Evolutionary conservation across 768 basidiomycete genomes (phyloP).

Genomic region (Naematelia aurantialba): DNA sequence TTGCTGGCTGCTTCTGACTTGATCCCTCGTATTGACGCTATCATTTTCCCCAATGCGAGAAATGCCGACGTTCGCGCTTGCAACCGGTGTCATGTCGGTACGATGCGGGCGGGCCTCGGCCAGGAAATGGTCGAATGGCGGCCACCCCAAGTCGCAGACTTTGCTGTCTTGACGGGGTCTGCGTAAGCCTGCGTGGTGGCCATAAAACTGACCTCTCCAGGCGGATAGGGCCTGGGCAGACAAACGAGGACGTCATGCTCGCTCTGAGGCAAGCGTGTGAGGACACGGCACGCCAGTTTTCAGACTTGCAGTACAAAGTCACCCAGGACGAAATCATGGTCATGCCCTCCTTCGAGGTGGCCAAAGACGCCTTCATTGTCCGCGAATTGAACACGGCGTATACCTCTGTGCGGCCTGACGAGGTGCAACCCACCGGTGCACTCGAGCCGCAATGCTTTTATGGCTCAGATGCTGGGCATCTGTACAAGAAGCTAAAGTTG

Average conservation of each 20-base stretch:
- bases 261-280: conserved; percentile 10
- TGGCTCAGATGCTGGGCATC: conserved; percentile 9
- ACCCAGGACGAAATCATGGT: conserved; percentile 6
- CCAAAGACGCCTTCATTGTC: conserved; percentile 16
- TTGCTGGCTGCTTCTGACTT: conserved; percentile 9
- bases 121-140: conserved; percentile 19
- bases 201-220: conserved; percentile 3
- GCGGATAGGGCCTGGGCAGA: conserved; percentile 24
- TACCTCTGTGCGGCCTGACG: conserved; percentile 10
- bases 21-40: conserved; percentile 10
- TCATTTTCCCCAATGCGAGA: conserved; percentile 19
- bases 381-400: conserved; percentile 13
- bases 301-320: conserved; percentile 13
- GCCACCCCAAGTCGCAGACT: conserved; percentile 20
- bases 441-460: conserved; percentile 11
- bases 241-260: conserved; percentile 9
- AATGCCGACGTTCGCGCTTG: conserved; percentile 17
- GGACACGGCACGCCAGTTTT: conserved; percentile 7
- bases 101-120: conserved; percentile 13
- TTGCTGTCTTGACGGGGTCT: conserved; percentile 11
- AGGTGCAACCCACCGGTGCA: conserved; percentile 5
- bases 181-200: conserved; percentile 9
- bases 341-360: conserved; percentile 24
- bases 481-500: conserved; percentile 7
- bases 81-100: conserved; percentile 8